These are phyloP conservation scores for Cicer judaicum DNA, from an alignment of 306 rosid species.

Conservation along the genomic window DNA sequence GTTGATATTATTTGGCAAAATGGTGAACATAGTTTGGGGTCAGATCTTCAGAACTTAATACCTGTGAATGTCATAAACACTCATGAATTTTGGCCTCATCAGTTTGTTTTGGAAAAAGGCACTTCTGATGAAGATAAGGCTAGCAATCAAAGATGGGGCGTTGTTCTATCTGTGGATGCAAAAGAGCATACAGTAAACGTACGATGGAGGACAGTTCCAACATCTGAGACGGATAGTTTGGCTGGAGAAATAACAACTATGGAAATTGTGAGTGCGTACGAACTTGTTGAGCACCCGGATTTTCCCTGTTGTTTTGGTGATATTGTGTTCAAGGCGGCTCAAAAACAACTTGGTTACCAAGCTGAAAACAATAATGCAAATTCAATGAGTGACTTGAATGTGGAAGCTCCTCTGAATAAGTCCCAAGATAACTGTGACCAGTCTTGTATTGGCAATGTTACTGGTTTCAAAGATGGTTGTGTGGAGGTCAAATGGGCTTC, in stretches of 20 bases:
- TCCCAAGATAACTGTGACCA: conserved; percentile 55
- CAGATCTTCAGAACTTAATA: conserved; percentile 65
- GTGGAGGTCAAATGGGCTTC: conserved; percentile 96
- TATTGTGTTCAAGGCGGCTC: conserved; percentile 75
- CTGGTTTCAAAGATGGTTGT: conserved; percentile 67
- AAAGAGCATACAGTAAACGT: conserved; percentile 85
- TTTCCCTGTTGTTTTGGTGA: conserved; percentile 80
- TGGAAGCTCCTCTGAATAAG: conserved; percentile 48
- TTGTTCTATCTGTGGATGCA: conserved; percentile 79
- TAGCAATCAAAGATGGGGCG: conserved; percentile 80
- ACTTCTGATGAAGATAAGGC: conserved; percentile 73
- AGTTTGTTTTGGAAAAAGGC: conserved; percentile 80
- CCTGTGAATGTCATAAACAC: conserved; percentile 74
- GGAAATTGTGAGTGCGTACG: conserved; percentile 93
- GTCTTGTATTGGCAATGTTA: conserved; percentile 72
- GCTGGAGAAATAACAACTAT: conserved; percentile 48
- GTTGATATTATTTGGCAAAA: conserved; percentile 89
- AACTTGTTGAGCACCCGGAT: conserved; percentile 88
- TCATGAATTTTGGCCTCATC: conserved; percentile 93
- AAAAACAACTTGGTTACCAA: conserved; percentile 57
- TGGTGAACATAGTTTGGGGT: conserved; percentile 65
- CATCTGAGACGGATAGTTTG: conserved; percentile 47
- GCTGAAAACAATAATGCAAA: conserved; percentile 48
- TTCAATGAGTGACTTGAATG: conserved; percentile 44
- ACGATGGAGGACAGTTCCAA: conserved; percentile 60